Percentiles rank a stretch among this genome's conserved stretches.
These are phyloP conservation scores for Lachancea meyersii DNA, from an alignment of 805 yeast genomes.

Conservation along the genomic window DNA sequence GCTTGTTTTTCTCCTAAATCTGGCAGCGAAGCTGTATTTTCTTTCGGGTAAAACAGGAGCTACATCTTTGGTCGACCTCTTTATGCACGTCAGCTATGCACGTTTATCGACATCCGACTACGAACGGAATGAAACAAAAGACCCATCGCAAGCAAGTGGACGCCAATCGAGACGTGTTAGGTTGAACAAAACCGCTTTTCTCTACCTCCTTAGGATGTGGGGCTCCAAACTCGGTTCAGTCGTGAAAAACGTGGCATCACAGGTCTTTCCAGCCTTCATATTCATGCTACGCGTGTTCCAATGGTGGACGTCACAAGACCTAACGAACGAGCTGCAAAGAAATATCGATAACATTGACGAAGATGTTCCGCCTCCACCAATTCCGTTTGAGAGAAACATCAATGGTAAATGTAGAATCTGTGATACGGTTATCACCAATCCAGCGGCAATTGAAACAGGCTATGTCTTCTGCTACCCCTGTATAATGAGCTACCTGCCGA, in stretches of 20 bases:
- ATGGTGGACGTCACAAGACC: conserved; percentile 85
- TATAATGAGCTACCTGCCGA: conserved; percentile 57
- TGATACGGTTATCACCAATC: conserved; percentile 55
- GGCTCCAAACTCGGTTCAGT: not conserved
- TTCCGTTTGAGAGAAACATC: conserved; percentile 4
- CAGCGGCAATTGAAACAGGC: conserved; percentile 88
- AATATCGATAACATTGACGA: conserved; percentile 42
- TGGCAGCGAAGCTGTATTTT: conserved; percentile 56
- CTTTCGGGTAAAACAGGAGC: conserved; percentile 61
- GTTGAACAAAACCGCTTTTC: conserved; percentile 3
- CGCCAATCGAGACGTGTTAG: not conserved
- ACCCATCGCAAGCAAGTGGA: not conserved
- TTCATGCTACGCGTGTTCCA: conserved; percentile 78
- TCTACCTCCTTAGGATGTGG: not conserved
- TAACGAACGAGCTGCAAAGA: conserved; percentile 52
- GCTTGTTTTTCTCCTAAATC: conserved; percentile 40
- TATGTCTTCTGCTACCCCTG: conserved; percentile 86
- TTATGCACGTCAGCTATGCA: conserved; percentile 60
- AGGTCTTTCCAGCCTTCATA: conserved; percentile 69
- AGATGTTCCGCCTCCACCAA: conserved; percentile 42
- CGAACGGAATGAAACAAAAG: not conserved
- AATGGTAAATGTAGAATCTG: conserved; percentile 64
- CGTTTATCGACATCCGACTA: conserved; percentile 24
- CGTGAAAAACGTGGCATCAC: conserved; percentile 3
- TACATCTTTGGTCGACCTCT: conserved; percentile 53